A percentile compares a stretch with the other conserved stretches of the same genome.
These are phyloP conservation scores for Podosphaera xanthii DNA, from an alignment of 2,329 filamentous ascomycete genomes.

Conservation along the genomic window DNA sequence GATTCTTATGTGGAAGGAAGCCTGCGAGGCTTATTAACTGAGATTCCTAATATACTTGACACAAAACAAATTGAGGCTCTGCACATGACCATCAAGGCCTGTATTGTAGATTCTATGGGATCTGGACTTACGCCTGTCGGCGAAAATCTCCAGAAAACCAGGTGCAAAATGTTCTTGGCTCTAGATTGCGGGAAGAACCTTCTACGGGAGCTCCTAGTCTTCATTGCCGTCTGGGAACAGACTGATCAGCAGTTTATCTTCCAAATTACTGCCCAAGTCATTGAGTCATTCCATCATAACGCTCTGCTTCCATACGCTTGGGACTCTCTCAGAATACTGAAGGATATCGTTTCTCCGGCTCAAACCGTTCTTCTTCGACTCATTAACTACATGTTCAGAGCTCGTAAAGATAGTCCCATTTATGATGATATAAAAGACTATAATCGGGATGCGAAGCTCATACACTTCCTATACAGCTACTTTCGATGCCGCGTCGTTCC, in stretches of 20 bases:
- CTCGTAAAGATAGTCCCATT: constrained; percentile 21
- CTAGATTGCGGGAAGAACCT: constrained; percentile 80
- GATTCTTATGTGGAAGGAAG: constrained; percentile 62
- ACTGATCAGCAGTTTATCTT: constrained; percentile 86
- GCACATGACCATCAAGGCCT: constrained; percentile 93
- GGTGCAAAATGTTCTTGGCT: constrained; percentile 73
- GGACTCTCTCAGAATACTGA: constrained; percentile 73
- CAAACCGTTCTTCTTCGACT: constrained; percentile 84
- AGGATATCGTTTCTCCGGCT: constrained; percentile 87
- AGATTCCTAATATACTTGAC: constrained; percentile 82
- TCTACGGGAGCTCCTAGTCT: constrained; percentile 74
- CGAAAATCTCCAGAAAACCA: constrained; percentile 71
- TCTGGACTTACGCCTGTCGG: constrained; percentile 42
- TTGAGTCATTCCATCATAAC: constrained; percentile 76
- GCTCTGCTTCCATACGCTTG: constrained; percentile 81
- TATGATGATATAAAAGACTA: constrained; percentile 29
- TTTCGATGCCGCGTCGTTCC: constrained; percentile 85
- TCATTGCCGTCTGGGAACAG: constrained; percentile 92
- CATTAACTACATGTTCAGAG: constrained; percentile 70
- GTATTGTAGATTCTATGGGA: constrained; percentile 64
- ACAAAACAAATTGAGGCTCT: constrained; percentile 89
- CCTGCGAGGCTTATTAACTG: constrained; percentile 64
- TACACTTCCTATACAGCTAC: constrained; percentile 81
- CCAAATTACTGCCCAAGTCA: constrained; percentile 88
- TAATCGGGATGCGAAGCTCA: constrained; percentile 33